phyloP scores from a whole-genome alignment of 1,284 basidiomycete species.

The Sporisorium iseilematis-ciliati region DNA sequence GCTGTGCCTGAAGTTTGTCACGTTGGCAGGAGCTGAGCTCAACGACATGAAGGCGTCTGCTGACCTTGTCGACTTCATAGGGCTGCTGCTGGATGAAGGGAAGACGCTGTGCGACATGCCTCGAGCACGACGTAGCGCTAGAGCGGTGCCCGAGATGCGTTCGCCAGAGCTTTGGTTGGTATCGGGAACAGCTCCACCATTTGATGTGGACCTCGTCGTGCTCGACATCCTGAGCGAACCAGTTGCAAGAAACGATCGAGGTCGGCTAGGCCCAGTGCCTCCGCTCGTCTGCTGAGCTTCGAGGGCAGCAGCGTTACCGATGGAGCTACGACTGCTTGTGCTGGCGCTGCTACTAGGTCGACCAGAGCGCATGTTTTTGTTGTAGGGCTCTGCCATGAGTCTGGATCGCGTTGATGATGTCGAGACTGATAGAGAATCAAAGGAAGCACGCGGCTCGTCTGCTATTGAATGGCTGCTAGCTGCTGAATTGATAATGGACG shows the following conservation, averaged over 20 bases:
- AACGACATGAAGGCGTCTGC: slow-evolving; percentile 13
- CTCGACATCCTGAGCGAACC: slow-evolving; percentile 29
- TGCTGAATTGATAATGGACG: background rate
- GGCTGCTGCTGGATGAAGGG: slow-evolving; percentile 7
- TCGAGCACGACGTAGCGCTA: slow-evolving; percentile 28
- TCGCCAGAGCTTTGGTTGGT: background rate
- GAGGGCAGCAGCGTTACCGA: slow-evolving; percentile 9
- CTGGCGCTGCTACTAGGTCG: slow-evolving; percentile 36
- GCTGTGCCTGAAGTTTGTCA: slow-evolving; percentile 8
- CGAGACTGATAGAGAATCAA: slow-evolving; percentile 19
- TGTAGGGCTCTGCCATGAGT: slow-evolving; percentile 39
- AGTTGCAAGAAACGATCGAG: slow-evolving; percentile 22
- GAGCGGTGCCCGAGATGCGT: slow-evolving; percentile 12
- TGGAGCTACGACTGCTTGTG: slow-evolving; percentile 28
- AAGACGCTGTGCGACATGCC: slow-evolving; percentile 23
- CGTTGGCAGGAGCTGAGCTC: background rate
- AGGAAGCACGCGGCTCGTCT: slow-evolving; percentile 9
- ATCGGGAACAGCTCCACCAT: background rate
- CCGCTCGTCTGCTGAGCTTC: slow-evolving; percentile 12
- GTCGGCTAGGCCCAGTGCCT: slow-evolving; percentile 20
- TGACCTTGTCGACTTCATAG: slow-evolving; percentile 29
- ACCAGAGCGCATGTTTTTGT: slow-evolving; percentile 27
- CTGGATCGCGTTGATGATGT: slow-evolving; percentile 19
- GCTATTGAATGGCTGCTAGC: background rate
- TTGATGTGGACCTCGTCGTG: slow-evolving; percentile 12